Evolutionary conservation across 441 rosid genomes (phyloP), one percentile per base, ranked within the genome.

Genomic region (Croton laevigatus): DNA sequence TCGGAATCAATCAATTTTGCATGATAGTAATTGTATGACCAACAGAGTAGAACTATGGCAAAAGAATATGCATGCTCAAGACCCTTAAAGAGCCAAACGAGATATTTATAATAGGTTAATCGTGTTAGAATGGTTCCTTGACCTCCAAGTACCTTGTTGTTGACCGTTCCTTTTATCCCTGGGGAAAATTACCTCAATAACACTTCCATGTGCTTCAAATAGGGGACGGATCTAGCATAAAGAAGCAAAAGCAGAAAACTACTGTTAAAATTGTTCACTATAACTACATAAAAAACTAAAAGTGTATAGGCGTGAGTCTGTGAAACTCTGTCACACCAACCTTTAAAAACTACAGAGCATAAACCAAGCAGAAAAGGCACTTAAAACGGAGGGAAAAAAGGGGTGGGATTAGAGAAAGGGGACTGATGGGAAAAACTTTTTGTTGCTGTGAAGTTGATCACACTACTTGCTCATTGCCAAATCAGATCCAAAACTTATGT

Each of bases 161-260:
- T 84, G 90, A 73, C 93, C 81, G 58, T 73, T 83, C 70, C 81
- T 71, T 85, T 88, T 94, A 79, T 94, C 97, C 86, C 71, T 75
- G 13, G 94, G 91, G 68, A 85, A 80, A 78, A 91, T 77, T 67
- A 91, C 78, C 88, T 90, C 95, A 32, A 81, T 72, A 79, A 91
- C 76, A 77, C 69, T 80, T 61, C 98, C 97, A 82, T 90, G 86
- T 66, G 71, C 84, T 77, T 81, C 84, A 84, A 94, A 94, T 74
- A 94, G 80, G 70, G 82, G 74, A 46, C 86, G 86, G 62, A 91
- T 76, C 97, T 94, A 78, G 77, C 22, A 70, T 4, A 71, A 65
- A 74, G 38, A 70, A 73, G 66, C 36, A 74, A 44, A 32, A 63
- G 40, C 57, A 38, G 34, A 69, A 54, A 32, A 59, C 66, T 71